phyloP scores from a whole-genome alignment of 2,329 filamentous ascomycete genomes.

The Pseudocercospora musae region DNA sequence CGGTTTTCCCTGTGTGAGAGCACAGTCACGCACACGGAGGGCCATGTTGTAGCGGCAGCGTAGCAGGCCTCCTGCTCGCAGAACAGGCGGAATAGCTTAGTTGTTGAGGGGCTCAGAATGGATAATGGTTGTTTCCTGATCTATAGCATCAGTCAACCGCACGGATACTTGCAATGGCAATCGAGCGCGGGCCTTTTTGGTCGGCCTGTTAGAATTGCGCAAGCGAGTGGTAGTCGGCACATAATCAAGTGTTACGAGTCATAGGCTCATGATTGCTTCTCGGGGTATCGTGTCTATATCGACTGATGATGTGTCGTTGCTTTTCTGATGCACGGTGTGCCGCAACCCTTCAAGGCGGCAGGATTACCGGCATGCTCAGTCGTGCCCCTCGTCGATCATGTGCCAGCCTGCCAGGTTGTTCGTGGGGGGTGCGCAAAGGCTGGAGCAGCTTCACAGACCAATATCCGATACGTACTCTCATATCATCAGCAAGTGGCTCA shows the following conservation, averaged over 20 bases:
- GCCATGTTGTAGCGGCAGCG: conserved; percentile 1
- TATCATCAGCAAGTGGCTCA: conserved; percentile 5
- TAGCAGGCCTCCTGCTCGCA: conserved; percentile 6
- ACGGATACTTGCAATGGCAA: background rate
- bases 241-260: conserved; percentile 14
- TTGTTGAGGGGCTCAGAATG: background rate
- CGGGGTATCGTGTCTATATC: conserved; percentile 1
- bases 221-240: background rate
- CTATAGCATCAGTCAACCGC: background rate
- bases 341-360: conserved; percentile 10
- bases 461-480: background rate
- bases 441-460: background rate
- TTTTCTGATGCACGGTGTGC: background rate
- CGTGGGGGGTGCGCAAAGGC: conserved; percentile 2
- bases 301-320: background rate
- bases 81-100: background rate
- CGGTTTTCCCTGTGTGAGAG: background rate
- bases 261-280: conserved; percentile 3
- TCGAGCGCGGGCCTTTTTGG: background rate
- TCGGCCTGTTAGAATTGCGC: background rate
- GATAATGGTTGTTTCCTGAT: background rate
- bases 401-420: conserved; percentile 3
- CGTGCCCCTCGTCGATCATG: conserved; percentile 3
- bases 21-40: background rate
- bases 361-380: conserved; percentile 8